A percentile compares a stretch with the other conserved stretches of the same genome.
These are phyloP conservation scores for Adiantum capillusveneris DNA, from an alignment of 75 land plant species.

Conservation along the genomic window DNA sequence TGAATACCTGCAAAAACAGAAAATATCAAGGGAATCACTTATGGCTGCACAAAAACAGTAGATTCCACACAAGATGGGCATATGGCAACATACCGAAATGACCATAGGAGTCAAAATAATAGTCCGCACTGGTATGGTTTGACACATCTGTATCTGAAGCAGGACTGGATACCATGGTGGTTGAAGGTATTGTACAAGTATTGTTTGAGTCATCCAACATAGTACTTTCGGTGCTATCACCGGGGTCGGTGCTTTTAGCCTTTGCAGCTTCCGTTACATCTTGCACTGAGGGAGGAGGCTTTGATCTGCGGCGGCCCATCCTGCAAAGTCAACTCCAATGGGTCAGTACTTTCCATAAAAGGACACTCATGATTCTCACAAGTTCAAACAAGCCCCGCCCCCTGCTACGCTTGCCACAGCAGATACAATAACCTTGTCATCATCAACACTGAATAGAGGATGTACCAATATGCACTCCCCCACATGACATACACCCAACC, in stretches of 20 bases:
- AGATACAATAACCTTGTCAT: too few species aligned
- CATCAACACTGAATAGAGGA: too few species aligned
- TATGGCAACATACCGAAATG: constrained; percentile 67
- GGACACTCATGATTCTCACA: too few species aligned
- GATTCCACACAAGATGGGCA: not conserved
- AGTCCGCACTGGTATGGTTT: constrained; percentile 93
- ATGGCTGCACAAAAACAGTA: not conserved
- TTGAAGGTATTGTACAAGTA: not conserved
- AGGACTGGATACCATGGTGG: not conserved
- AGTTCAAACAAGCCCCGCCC: too few species aligned
- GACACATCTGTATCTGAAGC: constrained; percentile 9
- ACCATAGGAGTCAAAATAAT: constrained; percentile 97
- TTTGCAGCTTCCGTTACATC: not conserved
- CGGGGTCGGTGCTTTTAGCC: not conserved
- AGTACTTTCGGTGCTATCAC: not conserved
- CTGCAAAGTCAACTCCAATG: not conserved
- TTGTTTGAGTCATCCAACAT: constrained; percentile 1
- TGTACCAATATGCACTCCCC: too few species aligned
- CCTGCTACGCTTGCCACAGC: too few species aligned
- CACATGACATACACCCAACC: too few species aligned
- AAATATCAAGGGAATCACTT: constrained; percentile 2
- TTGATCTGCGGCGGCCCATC: not conserved
- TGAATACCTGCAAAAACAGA: constrained; percentile 74
- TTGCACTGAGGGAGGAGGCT: not conserved
- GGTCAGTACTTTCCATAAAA: too few species aligned